Percentiles rank a stretch among this genome's conserved stretches.
Conservation (phyloP, 2,329 filamentous ascomycete species). For the Botryotinia convoluta region DNA sequence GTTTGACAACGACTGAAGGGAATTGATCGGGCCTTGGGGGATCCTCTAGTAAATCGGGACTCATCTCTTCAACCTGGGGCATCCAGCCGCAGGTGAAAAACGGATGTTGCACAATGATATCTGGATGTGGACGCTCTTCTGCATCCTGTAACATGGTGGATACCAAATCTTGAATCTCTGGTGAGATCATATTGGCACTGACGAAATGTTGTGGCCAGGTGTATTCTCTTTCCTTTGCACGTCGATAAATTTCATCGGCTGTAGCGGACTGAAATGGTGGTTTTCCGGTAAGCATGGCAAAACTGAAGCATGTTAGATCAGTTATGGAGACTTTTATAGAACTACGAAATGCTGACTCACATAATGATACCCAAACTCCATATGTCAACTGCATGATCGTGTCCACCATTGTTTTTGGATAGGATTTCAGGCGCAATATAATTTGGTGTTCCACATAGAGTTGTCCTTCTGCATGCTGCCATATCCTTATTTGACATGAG, state of each 20-base stretch:
- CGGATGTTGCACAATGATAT: conserved; percentile 73
- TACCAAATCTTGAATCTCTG: conserved; percentile 75
- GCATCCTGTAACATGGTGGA: conserved; percentile 73
- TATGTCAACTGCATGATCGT: conserved; percentile 96
- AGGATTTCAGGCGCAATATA: conserved; percentile 97
- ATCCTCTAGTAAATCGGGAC: conserved; percentile 53
- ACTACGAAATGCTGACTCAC: conserved; percentile 47
- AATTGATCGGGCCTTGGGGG: conserved; percentile 59
- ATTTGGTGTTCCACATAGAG: conserved; percentile 94
- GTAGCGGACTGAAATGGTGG: conserved; percentile 94
- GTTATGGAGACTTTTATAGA: conserved; percentile 25
- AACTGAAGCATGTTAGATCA: conserved; percentile 50
- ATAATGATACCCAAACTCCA: conserved; percentile 98
- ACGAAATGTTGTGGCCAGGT: conserved; percentile 71
- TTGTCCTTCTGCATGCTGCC: conserved; percentile 77
- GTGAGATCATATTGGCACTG: conserved; percentile 67
- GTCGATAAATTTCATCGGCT: conserved; percentile 79
- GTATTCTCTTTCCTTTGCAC: conserved; percentile 69
- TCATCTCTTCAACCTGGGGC: conserved; percentile 60
- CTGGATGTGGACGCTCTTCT: conserved; percentile 70
- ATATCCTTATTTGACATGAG: conserved; percentile 89
- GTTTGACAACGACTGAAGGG: conserved; percentile 45
- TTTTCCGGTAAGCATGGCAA: conserved; percentile 94
- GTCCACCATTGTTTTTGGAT: conserved; percentile 88
- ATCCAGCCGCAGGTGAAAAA: conserved; percentile 79